Evolutionary conservation across 495 filamentous ascomycete genomes (phyloP), one percentile per base, ranked within the genome.

Genomic region (Penicillium fimorum): DNA sequence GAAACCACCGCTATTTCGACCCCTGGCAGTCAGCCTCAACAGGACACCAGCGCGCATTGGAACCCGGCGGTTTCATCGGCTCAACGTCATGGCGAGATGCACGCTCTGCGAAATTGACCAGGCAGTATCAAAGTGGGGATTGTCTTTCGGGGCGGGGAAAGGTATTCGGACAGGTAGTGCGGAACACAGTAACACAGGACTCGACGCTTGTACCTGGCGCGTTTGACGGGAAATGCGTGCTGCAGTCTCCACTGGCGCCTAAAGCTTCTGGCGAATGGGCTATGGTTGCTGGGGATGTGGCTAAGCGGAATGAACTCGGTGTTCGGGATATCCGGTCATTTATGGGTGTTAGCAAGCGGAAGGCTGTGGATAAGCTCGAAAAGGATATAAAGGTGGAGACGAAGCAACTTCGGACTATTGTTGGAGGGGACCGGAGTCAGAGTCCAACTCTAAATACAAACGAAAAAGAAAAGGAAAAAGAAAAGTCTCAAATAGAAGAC

Each of bases 21-120:
- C 76, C 88, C 32, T 96, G 89, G 88, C 92, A 91, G 71, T 87
- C 87, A 20, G 82, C 82, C 15, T 83, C 87, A 1, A 86, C 89
- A 6, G 92, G 92, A 50, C 90, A 96, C 67, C 91, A 96, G 71
- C 77, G 80, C 30, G 84, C 86, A 22, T 15, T 15, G 55, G 85
- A 92, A 35, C 82, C 82, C 50, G 49, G 50, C 0, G 71, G 85
- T 9, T 73, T 78, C 12, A 78, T 45, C 13, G 52, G 76, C 33
- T 83, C 83, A 32, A 84, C 76, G 0, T 81, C 83, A 66, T 95
- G 90, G 91, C 83, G 87, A 18, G 78, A 84, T 29, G 85, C 84
- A 5, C 80, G 90, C 17, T 78, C 78, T 12, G 51, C 75, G 24
- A 93, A 92, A 68, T 74, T 96, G 17, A 74, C 76, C 29, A 72